phyloP scores from a whole-genome alignment of 2,329 filamentous ascomycete species.

The Penicillium sp. region DNA sequence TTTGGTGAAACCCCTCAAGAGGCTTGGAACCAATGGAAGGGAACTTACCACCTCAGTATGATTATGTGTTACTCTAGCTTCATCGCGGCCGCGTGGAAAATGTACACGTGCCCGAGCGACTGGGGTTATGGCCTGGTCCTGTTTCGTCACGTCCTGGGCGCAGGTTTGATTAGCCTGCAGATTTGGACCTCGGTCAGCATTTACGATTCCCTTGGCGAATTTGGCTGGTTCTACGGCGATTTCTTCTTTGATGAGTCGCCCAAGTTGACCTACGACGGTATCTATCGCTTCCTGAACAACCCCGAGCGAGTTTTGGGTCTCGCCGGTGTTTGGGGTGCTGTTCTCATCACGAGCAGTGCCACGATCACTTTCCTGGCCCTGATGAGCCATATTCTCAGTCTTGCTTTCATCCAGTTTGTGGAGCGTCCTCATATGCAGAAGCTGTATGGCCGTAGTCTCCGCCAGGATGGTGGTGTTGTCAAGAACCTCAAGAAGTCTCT shows the following conservation, averaged over 20 bases:
- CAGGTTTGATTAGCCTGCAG: conserved; percentile 79
- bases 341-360: conserved; percentile 87
- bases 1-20: conserved; percentile 88
- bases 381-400: conserved; percentile 79
- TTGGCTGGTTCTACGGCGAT: conserved; percentile 98
- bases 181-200: conserved; percentile 92
- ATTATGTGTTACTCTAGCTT: conserved; percentile 88
- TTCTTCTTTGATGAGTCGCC: conserved; percentile 93
- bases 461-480: conserved; percentile 85
- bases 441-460: conserved; percentile 82
- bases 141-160: conserved; percentile 83
- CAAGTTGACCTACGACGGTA: conserved; percentile 92
- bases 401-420: conserved; percentile 88
- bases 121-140: conserved; percentile 86
- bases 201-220: conserved; percentile 93
- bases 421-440: conserved; percentile 99
- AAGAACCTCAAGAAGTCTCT: conserved; percentile 88
- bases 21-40: conserved; percentile 98
- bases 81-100: conserved; percentile 90
- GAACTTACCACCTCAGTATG: conserved; percentile 90
- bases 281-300: conserved; percentile 98
- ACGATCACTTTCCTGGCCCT: conserved; percentile 85
- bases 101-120: conserved; percentile 84
- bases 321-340: conserved; percentile 93
- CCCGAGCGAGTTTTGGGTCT: conserved; percentile 92